Percentiles rank a stretch among this genome's conserved stretches.
Evolutionary conservation across 257 asterid species (phyloP).

Genomic region (Pogostemon cablin): DNA sequence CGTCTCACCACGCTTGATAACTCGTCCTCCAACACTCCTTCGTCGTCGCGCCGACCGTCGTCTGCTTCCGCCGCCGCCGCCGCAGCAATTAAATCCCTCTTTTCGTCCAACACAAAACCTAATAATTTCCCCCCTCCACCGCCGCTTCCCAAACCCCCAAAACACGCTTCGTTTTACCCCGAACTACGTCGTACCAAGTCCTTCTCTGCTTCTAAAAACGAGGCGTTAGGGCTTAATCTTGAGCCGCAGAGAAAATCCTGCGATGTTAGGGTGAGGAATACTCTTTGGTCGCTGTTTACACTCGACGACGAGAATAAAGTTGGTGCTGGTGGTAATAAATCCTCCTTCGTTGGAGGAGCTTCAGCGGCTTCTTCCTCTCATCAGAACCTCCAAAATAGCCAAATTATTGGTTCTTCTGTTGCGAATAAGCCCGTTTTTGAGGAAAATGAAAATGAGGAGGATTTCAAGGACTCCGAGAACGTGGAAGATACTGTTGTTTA

Average conservation of each 20-base stretch:
- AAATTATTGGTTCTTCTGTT: constrained; percentile 36
- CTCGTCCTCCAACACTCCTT: constrained; percentile 69
- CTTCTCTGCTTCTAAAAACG: constrained; percentile 91
- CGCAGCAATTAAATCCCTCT: constrained; percentile 64
- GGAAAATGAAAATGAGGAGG: constrained; percentile 51
- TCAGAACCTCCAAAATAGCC: constrained; percentile 35
- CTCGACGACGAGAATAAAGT: constrained; percentile 58
- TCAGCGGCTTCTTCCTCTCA: constrained; percentile 36
- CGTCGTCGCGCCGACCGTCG: constrained; percentile 91
- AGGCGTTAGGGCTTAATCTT: constrained; percentile 51
- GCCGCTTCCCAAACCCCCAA: constrained; percentile 52
- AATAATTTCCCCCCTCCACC: constrained; percentile 43
- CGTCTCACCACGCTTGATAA: constrained; percentile 86
- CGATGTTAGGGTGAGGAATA: constrained; percentile 80
- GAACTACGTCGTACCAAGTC: constrained; percentile 93
- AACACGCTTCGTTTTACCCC: constrained; percentile 56
- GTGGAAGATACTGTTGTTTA: constrained; percentile 32
- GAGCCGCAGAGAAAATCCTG: constrained; percentile 96
- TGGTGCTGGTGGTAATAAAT: constrained; percentile 26
- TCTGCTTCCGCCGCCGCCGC: constrained; percentile 64
- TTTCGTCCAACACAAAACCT: constrained; percentile 42
- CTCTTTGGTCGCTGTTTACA: constrained; percentile 71
- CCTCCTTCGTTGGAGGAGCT: constrained; percentile 15
- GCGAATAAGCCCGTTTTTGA: constrained; percentile 57
- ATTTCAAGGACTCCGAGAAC: constrained; percentile 37